These are phyloP conservation scores for Rosa lucieae DNA, from an alignment of 306 rosid species.

Conservation along the genomic window DNA sequence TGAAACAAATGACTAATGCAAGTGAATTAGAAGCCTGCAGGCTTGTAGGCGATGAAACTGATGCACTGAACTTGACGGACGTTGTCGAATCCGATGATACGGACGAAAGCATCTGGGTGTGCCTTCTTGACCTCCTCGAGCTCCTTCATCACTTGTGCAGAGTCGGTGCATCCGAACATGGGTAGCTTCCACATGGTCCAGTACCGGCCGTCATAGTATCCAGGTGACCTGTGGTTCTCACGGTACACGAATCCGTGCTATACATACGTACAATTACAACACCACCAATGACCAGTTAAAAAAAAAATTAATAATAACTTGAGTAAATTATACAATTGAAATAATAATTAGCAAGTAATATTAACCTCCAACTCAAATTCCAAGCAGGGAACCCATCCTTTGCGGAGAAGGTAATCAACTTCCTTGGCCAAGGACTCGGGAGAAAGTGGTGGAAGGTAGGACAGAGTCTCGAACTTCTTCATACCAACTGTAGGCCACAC, in stretches of 20 bases:
- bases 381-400: conserved; percentile 69
- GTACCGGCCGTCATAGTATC: conserved; percentile 76
- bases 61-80: conserved; percentile 76
- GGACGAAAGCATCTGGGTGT: conserved; percentile 37
- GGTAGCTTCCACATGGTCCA: conserved; percentile 95
- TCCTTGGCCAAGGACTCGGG: conserved; percentile 16
- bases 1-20: neutral
- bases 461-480: conserved; percentile 80
- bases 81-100: conserved; percentile 82
- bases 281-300: conserved; percentile 16
- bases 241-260: conserved; percentile 52
- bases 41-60: conserved; percentile 79
- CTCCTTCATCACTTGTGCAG: conserved; percentile 49
- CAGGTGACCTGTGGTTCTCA: conserved; percentile 51
- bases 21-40: neutral
- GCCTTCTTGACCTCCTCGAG: conserved; percentile 36
- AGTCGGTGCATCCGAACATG: conserved; percentile 64
- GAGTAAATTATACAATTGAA: neutral
- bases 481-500: conserved; percentile 68
- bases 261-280: neutral
- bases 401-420: conserved; percentile 51
- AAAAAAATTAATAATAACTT: no score
- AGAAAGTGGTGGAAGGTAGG: conserved; percentile 58
- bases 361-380: conserved; percentile 52
- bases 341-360: neutral